A percentile compares a stretch with the other conserved stretches of the same genome.
These are phyloP conservation scores for Talaromyces adpressus DNA, from an alignment of 495 filamentous ascomycete species.

Conservation along the genomic window DNA sequence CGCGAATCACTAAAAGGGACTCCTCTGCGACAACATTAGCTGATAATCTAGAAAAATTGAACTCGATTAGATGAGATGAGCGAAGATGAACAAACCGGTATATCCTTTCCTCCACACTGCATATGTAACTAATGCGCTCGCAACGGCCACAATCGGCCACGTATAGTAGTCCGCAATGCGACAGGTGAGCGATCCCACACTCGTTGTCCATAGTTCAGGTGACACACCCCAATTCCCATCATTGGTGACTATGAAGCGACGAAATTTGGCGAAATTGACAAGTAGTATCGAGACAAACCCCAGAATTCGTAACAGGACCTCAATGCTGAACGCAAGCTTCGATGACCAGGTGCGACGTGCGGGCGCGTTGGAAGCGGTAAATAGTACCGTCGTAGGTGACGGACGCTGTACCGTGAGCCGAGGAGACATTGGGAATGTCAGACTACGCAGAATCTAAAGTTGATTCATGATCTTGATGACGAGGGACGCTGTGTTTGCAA, in stretches of 20 bases:
- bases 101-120: slow-evolving; percentile 43
- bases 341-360: slow-evolving; percentile 48
- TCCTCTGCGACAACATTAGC: slow-evolving; percentile 49
- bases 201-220: slow-evolving; percentile 25
- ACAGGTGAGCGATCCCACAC: slow-evolving; percentile 21
- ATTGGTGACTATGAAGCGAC: slow-evolving; percentile 18
- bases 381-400: slow-evolving; percentile 79
- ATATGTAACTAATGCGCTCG: slow-evolving; percentile 31
- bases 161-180: slow-evolving; percentile 30
- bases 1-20: slow-evolving; percentile 78
- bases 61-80: neutral
- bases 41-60: slow-evolving; percentile 12
- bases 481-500: neutral
- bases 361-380: slow-evolving; percentile 71
- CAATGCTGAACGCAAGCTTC: slow-evolving; percentile 42
- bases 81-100: slow-evolving; percentile 29
- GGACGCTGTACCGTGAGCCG: slow-evolving; percentile 63
- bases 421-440: slow-evolving; percentile 28
- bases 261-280: slow-evolving; percentile 31
- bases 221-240: slow-evolving; percentile 15
- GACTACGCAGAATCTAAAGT: neutral
- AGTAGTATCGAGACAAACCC: slow-evolving; percentile 34
- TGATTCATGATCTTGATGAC: neutral
- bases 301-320: slow-evolving; percentile 43
- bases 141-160: slow-evolving; percentile 20